Conservation (phyloP, 1,284 basidiomycete species). For the Veloporphyrellus conicus region DNA sequence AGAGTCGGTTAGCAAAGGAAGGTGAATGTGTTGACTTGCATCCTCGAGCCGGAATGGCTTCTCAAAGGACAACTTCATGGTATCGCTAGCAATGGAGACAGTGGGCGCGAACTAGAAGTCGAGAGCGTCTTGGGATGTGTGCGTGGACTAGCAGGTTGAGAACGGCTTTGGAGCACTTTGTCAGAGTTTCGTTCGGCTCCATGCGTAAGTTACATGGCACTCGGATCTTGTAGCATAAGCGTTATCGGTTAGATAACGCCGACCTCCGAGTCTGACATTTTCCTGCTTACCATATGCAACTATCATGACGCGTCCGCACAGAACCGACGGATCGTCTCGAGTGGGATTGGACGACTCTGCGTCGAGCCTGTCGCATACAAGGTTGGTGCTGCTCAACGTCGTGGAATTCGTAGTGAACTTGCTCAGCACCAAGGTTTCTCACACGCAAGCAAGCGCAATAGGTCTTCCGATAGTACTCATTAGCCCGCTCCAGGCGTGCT, state of each 20-base stretch:
- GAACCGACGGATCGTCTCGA: no score
- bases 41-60: not conserved
- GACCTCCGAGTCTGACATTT: no score
- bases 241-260: slow-evolving; percentile 16
- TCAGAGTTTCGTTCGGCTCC: no score
- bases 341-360: slow-evolving; percentile 5
- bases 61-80: slow-evolving; percentile 11
- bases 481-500: not conserved
- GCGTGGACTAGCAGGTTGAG: no score
- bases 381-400: slow-evolving; percentile 16
- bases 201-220: no score
- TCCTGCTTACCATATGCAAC: no score
- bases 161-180: no score
- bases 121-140: no score
- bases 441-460: slow-evolving; percentile 5
- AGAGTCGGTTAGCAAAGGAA: not conserved
- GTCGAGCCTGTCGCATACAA: slow-evolving; percentile 17
- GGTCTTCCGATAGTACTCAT: slow-evolving; percentile 16
- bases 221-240: not conserved
- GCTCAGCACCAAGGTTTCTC: slow-evolving; percentile 2
- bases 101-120: not conserved
- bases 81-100: not conserved
- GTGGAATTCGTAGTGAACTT: not conserved
- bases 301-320: no score
- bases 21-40: not conserved